A percentile compares a stretch with the other conserved stretches of the same genome.
phyloP scores from a whole-genome alignment of 2,329 filamentous ascomycete species.

The Cadophora luteo-olivacea region DNA sequence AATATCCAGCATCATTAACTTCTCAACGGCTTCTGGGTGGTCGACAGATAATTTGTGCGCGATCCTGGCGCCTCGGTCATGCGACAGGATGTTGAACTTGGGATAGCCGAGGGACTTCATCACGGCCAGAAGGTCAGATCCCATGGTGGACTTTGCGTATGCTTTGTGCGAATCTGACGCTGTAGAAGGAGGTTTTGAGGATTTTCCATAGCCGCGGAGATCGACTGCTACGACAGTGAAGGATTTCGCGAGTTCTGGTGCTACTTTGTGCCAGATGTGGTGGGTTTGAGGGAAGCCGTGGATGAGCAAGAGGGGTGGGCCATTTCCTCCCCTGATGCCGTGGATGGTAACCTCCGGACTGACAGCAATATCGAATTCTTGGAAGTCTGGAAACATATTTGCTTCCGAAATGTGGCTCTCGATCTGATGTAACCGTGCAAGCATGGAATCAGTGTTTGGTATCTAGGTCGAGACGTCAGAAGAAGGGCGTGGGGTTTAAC shows the following conservation, averaged over 20 bases:
- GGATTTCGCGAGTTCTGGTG: slow-evolving; percentile 46
- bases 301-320: slow-evolving; percentile 53
- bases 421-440: not conserved
- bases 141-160: slow-evolving; percentile 58
- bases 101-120: slow-evolving; percentile 52
- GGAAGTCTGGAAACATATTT: slow-evolving; percentile 50
- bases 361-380: slow-evolving; percentile 48
- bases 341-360: slow-evolving; percentile 51
- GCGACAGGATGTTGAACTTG: slow-evolving; percentile 57
- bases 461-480: not conserved
- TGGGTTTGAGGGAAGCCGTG: slow-evolving; percentile 59
- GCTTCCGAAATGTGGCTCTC: not conserved
- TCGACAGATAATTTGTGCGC: slow-evolving; percentile 59
- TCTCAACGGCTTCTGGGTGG: slow-evolving; percentile 42
- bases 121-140: slow-evolving; percentile 52
- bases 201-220: slow-evolving; percentile 58
- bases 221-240: slow-evolving; percentile 56
- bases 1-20: slow-evolving; percentile 57
- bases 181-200: slow-evolving; percentile 51
- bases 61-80: slow-evolving; percentile 63
- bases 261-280: slow-evolving; percentile 58
- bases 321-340: slow-evolving; percentile 48
- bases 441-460: not conserved
- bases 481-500: slow-evolving; percentile 1
- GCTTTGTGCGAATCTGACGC: slow-evolving; percentile 26